phyloP scores from a whole-genome alignment of 768 basidiomycete genomes.

The Mycena floridula region DNA sequence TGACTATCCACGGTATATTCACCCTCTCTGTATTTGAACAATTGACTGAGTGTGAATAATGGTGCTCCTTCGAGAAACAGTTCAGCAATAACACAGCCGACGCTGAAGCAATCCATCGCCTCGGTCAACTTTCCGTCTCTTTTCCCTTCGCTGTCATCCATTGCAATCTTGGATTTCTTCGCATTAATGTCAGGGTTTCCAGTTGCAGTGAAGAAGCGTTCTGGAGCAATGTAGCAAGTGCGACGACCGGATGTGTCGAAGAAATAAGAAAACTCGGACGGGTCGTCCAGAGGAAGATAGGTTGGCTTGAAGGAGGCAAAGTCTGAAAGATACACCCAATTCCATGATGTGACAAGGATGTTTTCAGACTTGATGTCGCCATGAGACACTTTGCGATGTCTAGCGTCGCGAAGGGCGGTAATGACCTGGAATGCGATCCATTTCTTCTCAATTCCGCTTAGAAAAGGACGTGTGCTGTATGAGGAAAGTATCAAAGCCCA shows the following conservation, averaged over 20 bases:
- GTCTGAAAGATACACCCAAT: slow-evolving; percentile 93
- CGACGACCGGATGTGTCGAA: slow-evolving; percentile 93
- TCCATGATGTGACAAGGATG: slow-evolving; percentile 92
- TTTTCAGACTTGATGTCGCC: slow-evolving; percentile 99
- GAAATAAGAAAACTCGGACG: slow-evolving; percentile 95
- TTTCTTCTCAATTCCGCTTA: slow-evolving; percentile 88
- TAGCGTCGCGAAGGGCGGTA: slow-evolving; percentile 75
- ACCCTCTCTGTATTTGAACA: slow-evolving; percentile 91
- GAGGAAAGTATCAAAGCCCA: slow-evolving; percentile 1
- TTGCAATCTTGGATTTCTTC: slow-evolving; percentile 50
- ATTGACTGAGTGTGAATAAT: slow-evolving; percentile 87
- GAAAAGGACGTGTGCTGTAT: slow-evolving; percentile 87
- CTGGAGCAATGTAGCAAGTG: slow-evolving; percentile 95
- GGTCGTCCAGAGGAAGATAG: slow-evolving; percentile 91
- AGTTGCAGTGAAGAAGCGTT: slow-evolving; percentile 82
- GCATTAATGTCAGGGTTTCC: slow-evolving; percentile 64
- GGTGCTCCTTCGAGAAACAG: slow-evolving; percentile 92
- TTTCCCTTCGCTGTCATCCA: slow-evolving; percentile 54
- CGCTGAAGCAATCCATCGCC: slow-evolving; percentile 95
- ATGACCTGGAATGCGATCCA: slow-evolving; percentile 97
- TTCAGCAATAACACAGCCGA: slow-evolving; percentile 93
- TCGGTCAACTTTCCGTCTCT: slow-evolving; percentile 84
- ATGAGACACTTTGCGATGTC: slow-evolving; percentile 85
- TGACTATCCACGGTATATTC: slow-evolving; percentile 72
- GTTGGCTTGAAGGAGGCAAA: slow-evolving; percentile 96